Evolutionary conservation across 78 protist genomes (phyloP), one percentile per base, ranked within the genome.

Genomic region (Dictyostelium citrinum): DNA sequence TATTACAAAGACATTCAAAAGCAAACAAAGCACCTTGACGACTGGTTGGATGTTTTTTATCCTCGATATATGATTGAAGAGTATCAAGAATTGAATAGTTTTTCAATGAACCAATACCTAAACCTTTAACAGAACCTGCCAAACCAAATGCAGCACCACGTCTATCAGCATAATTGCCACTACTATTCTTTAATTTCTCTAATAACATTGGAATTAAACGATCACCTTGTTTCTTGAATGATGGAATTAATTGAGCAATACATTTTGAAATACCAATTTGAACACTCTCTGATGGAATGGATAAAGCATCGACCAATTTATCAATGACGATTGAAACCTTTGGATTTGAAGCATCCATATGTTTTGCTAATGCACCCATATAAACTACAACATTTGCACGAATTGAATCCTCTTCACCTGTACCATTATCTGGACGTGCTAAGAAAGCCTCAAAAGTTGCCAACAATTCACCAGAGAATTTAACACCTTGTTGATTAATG

Each of bases 11-110:
- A 27, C 78, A 41, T 68, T 96, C 96, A 14, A 91, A 64, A 17
- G 97, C 97, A 81, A 97, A 85, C 16, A 98, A 96, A 5, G 98
- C 98, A 27, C 98, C 98, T 80, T 97, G 98, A 20, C 97, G 79
- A 27, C 90, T 78, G 37, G 24, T n/a, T 29, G 91, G 71, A 74
- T 68, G 85, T 83, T 84, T 83, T 90, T 90, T 91, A 68, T 90
- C 91, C 78, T 83, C 95, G 29, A 90, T 46, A 41, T 75, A 82
- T 0, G 61, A 41, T 61, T 41, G 72, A 60, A 98, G 98, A 12
- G 27, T 16, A 20, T 43, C 60, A 74, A 98, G 70, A 31, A 97
- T 76, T 16, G 78, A 81, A 61, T 64, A 68, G 51, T 88, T 43
- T 91, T 96, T 96, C 37, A 98, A 92, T 35, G 98, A 81, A n/a